Base-by-base conservation (phyloP, 225 moss, liverwort and hornwort species). In the Marchantia paleacea region DNA sequence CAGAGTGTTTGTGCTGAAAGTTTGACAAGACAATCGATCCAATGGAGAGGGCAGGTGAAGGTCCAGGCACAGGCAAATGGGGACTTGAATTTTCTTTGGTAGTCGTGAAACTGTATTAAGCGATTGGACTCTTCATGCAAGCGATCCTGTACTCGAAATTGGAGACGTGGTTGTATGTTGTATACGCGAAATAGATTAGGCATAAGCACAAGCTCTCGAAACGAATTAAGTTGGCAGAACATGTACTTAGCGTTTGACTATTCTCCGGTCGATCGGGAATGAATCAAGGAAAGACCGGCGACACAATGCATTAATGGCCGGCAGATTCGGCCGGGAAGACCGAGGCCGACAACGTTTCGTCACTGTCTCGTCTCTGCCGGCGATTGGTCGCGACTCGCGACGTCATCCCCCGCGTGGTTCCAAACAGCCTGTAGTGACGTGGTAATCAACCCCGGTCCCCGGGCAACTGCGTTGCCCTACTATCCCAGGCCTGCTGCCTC, bases 311-410 rank as follows among this genome's bases (percentile, higher is more conserved):
- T 39, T 39, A 39, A 5, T 8, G 62, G 62, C 62, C 62, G 62
- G 62, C 62, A 62, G 24, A 62, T 62, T 62, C 62, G 22, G n/a
- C 24, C 62, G 62, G 24, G 62, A 62, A 62, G n/a, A 62, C 62
- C 24, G 60, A 61, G 60, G 60, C 60, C 60, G 62, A 24, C 62
- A 24, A 5, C 9, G n/a, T 0, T 4, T 62, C 62, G 62, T 62
- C 62, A 62, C 18, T 62, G 62, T 62, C 62, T 62, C n/a, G 62
- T 62, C 62, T 62, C n/a, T 24, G 62, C 62, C 62, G 62, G 24
- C 24, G 9, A 24, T 62, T 62, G 24, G n/a, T 62, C 8, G 10
- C 62, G 24, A n/a, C 62, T 62, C 8, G 10, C 62, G 62, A n/a
- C 62, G 62, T 62, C 62, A 24, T 16, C 24, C 8, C 62, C 7